Conservation (phyloP, 1,284 basidiomycete genomes). For the Mycena sp. region DNA sequence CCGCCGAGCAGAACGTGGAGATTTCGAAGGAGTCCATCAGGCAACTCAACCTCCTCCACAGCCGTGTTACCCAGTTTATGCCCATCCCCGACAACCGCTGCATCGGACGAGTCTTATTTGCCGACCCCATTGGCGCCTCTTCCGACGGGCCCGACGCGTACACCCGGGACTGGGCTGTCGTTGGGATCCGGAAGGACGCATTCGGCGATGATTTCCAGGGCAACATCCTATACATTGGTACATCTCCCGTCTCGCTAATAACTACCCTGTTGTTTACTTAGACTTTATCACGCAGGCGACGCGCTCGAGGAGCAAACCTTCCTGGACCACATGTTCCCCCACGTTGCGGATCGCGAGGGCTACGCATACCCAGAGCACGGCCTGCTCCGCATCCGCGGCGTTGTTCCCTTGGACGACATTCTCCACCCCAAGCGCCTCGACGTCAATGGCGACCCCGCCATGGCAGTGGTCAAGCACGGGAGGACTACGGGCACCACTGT, state of each 20-base stretch:
- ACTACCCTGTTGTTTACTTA: slow-evolving; percentile 8
- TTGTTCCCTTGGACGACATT: slow-evolving; percentile 37
- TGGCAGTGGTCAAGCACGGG: slow-evolving; percentile 48
- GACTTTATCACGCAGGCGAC: background rate
- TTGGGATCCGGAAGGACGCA: slow-evolving; percentile 42
- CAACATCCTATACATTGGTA: slow-evolving; percentile 46
- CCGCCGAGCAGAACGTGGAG: slow-evolving; percentile 41
- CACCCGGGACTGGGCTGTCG: slow-evolving; percentile 41
- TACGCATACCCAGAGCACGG: slow-evolving; percentile 39
- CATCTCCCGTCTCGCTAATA: slow-evolving; percentile 20
- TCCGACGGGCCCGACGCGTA: slow-evolving; percentile 31
- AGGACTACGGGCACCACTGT: slow-evolving; percentile 43
- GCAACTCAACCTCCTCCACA: slow-evolving; percentile 35
- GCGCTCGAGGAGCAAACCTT: slow-evolving; percentile 37
- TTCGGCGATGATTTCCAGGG: slow-evolving; percentile 35
- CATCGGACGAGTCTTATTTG: slow-evolving; percentile 47
- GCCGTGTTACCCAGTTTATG: slow-evolving; percentile 38
- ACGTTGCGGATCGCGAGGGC: slow-evolving; percentile 19
- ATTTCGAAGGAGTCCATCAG: slow-evolving; percentile 35
- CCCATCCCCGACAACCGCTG: slow-evolving; percentile 37
- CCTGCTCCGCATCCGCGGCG: slow-evolving; percentile 38
- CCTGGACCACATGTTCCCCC: slow-evolving; percentile 40
- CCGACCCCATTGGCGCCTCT: slow-evolving; percentile 38
- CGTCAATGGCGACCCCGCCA: slow-evolving; percentile 33
- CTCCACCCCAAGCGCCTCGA: slow-evolving; percentile 41